A percentile compares a stretch with the other conserved stretches of the same genome.
Evolutionary conservation across 306 rosid species (phyloP).

Genomic region (Lotus japonicus): DNA sequence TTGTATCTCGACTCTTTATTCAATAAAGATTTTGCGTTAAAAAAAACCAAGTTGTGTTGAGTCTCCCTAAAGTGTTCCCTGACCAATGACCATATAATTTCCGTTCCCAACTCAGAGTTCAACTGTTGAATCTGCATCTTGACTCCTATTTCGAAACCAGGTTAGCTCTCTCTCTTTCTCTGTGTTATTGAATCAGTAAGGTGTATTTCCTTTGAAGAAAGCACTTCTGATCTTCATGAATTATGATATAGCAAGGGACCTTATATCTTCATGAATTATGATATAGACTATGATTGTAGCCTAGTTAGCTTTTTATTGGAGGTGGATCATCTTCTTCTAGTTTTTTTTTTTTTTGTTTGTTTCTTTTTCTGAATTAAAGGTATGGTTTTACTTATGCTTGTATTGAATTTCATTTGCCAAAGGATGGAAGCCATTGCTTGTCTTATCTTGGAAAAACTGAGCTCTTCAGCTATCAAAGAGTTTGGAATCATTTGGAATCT

Average conservation of each 20-base stretch:
- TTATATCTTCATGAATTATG: neutral
- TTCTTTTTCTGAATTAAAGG: too few relatives aligned
- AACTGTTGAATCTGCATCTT: neutral
- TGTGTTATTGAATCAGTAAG: neutral
- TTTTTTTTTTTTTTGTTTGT: too few relatives aligned
- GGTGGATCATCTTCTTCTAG: too few relatives aligned
- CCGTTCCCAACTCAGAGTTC: neutral
- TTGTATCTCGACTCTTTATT: too few relatives aligned
- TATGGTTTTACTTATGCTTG: neutral
- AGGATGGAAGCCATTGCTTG: constrained; percentile 25
- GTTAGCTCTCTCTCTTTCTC: neutral
- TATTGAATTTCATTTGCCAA: neutral
- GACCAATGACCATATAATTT: too few relatives aligned
- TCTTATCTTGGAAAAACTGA: neutral
- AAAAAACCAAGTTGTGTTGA: too few relatives aligned
- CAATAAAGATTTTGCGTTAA: too few relatives aligned
- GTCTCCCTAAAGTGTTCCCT: too few relatives aligned
- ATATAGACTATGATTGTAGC: too few relatives aligned
- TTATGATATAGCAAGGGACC: neutral
- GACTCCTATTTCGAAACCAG: neutral
- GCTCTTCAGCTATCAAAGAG: neutral
- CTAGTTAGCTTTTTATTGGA: too few relatives aligned
- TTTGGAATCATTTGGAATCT: constrained; percentile 14
- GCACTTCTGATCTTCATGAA: too few relatives aligned
- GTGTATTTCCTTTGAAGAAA: neutral